Base-by-base conservation (phyloP, 306 rosid genomes). In the Prunus fruticosa region DNA sequence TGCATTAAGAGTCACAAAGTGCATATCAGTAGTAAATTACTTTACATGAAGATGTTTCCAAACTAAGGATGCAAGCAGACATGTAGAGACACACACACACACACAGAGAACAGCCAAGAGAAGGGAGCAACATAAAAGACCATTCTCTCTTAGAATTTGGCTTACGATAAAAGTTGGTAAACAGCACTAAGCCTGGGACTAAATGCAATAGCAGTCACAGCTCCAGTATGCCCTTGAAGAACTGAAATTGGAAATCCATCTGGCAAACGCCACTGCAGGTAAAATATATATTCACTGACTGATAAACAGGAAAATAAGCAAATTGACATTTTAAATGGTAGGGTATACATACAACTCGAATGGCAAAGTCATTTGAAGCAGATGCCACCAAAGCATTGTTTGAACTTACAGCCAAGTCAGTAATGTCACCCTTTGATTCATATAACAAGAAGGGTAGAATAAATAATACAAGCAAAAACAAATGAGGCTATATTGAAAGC, bases 311-410 rank as follows among this genome's bases (percentile, higher is more conserved):
- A 69, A 51, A 54, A 18, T 25, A n/a, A 70, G 58, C 13, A 75
- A 64, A 61, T 50, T 69, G 64, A 58, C 71, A 63, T 53, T 58
- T 47, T 67, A 15, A 75, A n/a, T 45, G 64, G 69, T 63, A 51
- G 66, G 69, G 41, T 60, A 80, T 64, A 79, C 96, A 80, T 87
- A 93, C 98, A 83, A 93, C 96, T 84, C 98, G 89, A 85, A 93
- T 89, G 78, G 85, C 86, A 84, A 83, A 93, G 76, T 93, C 98
- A 87, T 93, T 93, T 77, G 98, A 90, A 51, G 93, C 91, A 88
- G 98, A 93, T 78, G 98, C 98, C 85, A 93, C 98, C 88, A 90
- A 78, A 76, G 85, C 89, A 71, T 91, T 91, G 85, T 91, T 91
- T 70, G 89, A 87, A 78, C 84, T 82, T 46, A 87, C 91, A 81